These are phyloP conservation scores for Picea mariana DNA, from an alignment of 83 land plant species.

Conservation along the genomic window DNA sequence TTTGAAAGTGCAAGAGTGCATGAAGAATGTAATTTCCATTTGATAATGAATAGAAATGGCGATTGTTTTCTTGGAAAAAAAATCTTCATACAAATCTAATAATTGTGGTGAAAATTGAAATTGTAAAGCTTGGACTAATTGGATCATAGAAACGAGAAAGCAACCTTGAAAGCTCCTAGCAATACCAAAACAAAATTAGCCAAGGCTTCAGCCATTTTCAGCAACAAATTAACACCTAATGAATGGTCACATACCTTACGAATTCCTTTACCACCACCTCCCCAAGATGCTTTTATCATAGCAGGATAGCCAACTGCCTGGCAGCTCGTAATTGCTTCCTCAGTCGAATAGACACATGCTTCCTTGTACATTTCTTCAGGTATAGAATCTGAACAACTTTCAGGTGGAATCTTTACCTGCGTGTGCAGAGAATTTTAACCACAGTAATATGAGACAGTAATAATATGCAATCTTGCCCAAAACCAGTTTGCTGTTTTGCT, in stretches of 20 bases:
- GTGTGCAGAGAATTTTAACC: neutral
- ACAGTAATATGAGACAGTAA: neutral
- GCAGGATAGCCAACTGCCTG: conserved; percentile 95
- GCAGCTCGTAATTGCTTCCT: conserved; percentile 91
- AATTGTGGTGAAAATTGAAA: neutral
- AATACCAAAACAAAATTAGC: neutral
- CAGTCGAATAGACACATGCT: conserved; percentile 93
- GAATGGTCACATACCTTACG: conserved; percentile 70
- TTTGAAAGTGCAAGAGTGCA: too few species aligned
- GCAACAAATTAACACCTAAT: neutral
- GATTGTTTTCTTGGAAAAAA: too few species aligned
- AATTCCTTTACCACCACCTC: conserved; percentile 99
- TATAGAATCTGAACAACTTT: conserved; percentile 69
- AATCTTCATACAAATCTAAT: neutral
- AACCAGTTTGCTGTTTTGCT: neutral
- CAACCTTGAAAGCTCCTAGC: neutral
- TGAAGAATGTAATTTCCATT: too few species aligned
- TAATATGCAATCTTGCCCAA: neutral
- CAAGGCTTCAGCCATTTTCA: neutral
- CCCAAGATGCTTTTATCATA: conserved; percentile 99
- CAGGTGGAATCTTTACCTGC: conserved; percentile 86
- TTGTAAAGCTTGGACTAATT: neutral
- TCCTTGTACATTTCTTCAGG: conserved; percentile 84
- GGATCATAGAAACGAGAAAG: neutral
- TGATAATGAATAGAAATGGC: too few species aligned